Evolutionary conservation across 2,329 filamentous ascomycete species (phyloP).

Genomic region (Colletotrichum lentis): DNA sequence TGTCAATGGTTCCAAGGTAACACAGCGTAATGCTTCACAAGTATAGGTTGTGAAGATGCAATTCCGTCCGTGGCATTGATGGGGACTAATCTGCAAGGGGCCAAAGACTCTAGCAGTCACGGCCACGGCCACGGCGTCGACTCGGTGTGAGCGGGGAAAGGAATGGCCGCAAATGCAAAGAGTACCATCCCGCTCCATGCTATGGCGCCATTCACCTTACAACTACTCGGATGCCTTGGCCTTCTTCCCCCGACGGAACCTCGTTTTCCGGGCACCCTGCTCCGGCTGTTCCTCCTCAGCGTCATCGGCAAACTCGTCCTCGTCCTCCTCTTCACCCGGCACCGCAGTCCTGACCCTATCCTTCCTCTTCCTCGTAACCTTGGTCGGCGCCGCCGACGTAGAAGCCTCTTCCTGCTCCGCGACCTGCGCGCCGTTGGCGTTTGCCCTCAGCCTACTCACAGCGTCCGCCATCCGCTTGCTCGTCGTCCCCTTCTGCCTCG

Average conservation of each 20-base stretch:
- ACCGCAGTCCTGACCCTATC: constrained; percentile 8
- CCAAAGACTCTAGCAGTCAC: background rate
- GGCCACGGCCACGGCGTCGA: background rate
- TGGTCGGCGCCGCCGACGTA: background rate
- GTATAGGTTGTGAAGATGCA: background rate
- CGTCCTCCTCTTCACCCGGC: constrained; percentile 19
- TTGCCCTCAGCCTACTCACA: constrained; percentile 70
- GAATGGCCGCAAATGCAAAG: background rate
- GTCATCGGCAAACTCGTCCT: constrained; percentile 14
- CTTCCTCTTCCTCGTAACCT: constrained; percentile 34
- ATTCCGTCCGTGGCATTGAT: background rate
- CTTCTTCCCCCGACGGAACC: constrained; percentile 30
- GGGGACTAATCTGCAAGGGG: background rate
- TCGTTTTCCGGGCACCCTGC: constrained; percentile 1
- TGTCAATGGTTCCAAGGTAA: background rate
- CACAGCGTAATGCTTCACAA: background rate
- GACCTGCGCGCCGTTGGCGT: constrained; percentile 50
- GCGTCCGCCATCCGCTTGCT: constrained; percentile 82
- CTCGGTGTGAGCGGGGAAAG: background rate
- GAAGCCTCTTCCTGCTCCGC: background rate
- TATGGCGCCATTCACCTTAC: background rate
- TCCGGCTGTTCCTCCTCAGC: constrained; percentile 6
- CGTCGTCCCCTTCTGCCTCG: constrained; percentile 69
- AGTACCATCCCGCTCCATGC: background rate
- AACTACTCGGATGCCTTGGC: constrained; percentile 26